Percentiles rank a stretch among this genome's conserved stretches.
Conservation (phyloP, 176 grass and related monocot species). For the Cenchrus purpureus region DNA sequence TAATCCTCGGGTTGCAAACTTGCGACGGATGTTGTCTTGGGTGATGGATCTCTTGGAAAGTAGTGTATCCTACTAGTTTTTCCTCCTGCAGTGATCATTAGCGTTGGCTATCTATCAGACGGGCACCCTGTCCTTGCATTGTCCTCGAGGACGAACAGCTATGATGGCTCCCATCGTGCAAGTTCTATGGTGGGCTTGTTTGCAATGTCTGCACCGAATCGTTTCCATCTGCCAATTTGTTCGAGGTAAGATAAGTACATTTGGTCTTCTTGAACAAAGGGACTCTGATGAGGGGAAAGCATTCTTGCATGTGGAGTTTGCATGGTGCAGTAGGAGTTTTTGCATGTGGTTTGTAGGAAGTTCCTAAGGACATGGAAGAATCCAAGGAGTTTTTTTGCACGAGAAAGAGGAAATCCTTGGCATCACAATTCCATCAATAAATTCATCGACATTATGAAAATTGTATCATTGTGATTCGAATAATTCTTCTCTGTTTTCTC, state of each 20-base stretch:
- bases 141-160: background rate
- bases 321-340: too few species aligned
- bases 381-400: background rate
- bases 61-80: background rate
- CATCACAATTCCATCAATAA: too few species aligned
- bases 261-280: background rate
- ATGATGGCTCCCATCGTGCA: background rate
- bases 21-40: background rate
- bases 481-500: too few species aligned
- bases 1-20: background rate
- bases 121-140: background rate
- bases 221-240: background rate
- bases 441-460: background rate
- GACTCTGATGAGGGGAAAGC: background rate
- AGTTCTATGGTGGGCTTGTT: background rate
- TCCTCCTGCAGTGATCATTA: background rate
- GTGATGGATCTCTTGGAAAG: background rate
- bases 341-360: too few species aligned
- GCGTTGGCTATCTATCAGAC: background rate
- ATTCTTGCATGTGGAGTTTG: too few species aligned
- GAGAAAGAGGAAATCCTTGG: too few species aligned
- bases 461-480: background rate
- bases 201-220: background rate
- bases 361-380: too few species aligned
- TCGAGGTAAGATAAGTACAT: background rate